Conservation (phyloP, 108 stramenopile genomes). For the Cyclostephanos tholiformis region DNA sequence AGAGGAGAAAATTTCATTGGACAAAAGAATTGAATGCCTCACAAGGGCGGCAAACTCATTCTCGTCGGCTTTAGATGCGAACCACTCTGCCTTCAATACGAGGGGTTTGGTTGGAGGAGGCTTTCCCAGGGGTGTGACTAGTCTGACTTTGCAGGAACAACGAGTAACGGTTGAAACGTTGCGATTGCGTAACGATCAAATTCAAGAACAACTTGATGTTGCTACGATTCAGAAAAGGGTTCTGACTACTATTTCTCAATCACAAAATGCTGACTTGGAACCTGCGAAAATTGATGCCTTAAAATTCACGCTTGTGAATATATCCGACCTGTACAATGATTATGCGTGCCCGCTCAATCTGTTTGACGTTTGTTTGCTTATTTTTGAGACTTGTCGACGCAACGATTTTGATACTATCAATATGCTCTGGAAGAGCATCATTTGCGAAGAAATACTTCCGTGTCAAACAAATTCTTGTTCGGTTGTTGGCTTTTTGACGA, state of each 20-base stretch:
- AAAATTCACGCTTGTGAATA: constrained; percentile 52
- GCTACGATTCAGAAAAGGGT: constrained; percentile 73
- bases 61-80: constrained; percentile 38
- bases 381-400: constrained; percentile 67
- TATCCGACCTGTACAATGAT: constrained; percentile 79
- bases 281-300: constrained; percentile 54
- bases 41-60: constrained; percentile 66
- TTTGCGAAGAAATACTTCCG: constrained; percentile 79
- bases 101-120: constrained; percentile 12
- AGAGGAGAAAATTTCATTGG: constrained; percentile 46
- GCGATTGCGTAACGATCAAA: constrained; percentile 35
- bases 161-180: constrained; percentile 40
- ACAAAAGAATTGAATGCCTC: constrained; percentile 72
- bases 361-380: constrained; percentile 74
- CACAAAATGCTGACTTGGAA: constrained; percentile 47
- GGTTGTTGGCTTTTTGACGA: constrained; percentile 46
- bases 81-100: constrained; percentile 5
- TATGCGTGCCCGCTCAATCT: constrained; percentile 67
- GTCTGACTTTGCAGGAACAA: constrained; percentile 6
- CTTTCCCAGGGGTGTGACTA: background rate
- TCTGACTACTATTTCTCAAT: constrained; percentile 57
- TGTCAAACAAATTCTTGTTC: constrained; percentile 57
- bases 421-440: constrained; percentile 71
- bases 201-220: constrained; percentile 67
- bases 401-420: constrained; percentile 55